Evolutionary conservation across 768 basidiomycete genomes (phyloP), one percentile per base, ranked within the genome.

Genomic region (Fistulinella prunicolor): DNA sequence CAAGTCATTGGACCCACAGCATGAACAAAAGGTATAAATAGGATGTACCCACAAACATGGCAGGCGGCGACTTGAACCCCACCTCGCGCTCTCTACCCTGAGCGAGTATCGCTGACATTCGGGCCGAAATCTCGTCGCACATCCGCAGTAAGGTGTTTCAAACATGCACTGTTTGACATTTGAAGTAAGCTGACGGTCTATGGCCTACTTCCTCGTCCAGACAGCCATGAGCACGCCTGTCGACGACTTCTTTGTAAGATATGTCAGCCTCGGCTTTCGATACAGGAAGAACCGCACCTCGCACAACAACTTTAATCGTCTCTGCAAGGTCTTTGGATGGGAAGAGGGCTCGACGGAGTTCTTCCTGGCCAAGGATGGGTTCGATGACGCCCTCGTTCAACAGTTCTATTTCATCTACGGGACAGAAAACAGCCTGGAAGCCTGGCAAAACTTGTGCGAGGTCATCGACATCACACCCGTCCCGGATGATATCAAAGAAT

Each of bases 351-450:
- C 60, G 3, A 1, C 19, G 1, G 43, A 22, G 9, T 3, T 46
- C 1, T 0, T 4, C 3, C 0, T 6, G 2, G 51, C 43, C 3
- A 48, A 40, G 17, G 0, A 20, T 7, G 43, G 40, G 0, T 67
- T 58, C 54, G 43, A 53, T 0, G 53, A 56, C 5, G 62, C 64
- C 0, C 53, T 66, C 36, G 51, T 47, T 1, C 39, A 55, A 12
- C 44, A 68, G 41, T 68, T 66, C 42, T 65, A 66, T 29, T 39
- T 44, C 22, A 34, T 53, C 23, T 62, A 49, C 14, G 67, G 64
- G 10, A 54, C 57, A 2, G 44, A 47, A 2, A 45, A 36, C 44
- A 29, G 56, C 23, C 29, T 68, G 6, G 14, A 1, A 1, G 49
- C 62, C 17, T 66, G 64, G 64, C 64, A 54, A 26, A 53, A 46